Evolutionary conservation across 208 protist species (phyloP).

Genomic region (Trypanosoma conorhini): DNA sequence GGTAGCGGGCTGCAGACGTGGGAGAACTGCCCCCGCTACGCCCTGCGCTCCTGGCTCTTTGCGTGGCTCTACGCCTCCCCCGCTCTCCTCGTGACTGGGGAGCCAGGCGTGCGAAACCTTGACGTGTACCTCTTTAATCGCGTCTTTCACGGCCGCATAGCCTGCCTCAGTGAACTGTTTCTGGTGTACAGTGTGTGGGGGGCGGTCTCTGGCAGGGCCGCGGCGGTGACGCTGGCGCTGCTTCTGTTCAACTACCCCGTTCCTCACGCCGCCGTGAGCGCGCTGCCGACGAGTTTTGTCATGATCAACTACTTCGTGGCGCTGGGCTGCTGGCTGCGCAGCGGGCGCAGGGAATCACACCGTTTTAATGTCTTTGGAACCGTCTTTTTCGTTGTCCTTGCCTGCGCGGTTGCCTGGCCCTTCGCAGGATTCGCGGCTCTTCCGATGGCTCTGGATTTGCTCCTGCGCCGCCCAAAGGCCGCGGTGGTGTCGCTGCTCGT

Average conservation of each 20-base stretch:
- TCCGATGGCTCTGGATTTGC: conserved; percentile 80
- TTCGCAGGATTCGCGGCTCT: conserved; percentile 83
- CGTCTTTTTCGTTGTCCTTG: conserved; percentile 51
- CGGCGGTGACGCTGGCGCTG: conserved; percentile 49
- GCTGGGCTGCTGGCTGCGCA: conserved; percentile 66
- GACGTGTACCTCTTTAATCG: conserved; percentile 73
- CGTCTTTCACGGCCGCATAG: conserved; percentile 52
- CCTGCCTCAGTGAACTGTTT: conserved; percentile 49
- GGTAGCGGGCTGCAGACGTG: conserved; percentile 95
- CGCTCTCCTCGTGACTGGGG: conserved; percentile 22
- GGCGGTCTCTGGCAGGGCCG: conserved; percentile 41
- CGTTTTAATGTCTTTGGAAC: conserved; percentile 29
- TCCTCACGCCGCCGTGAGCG: conserved; percentile 60
- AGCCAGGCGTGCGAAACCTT: conserved; percentile 34
- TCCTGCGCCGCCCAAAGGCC: conserved; percentile 41
- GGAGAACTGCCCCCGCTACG: conserved; percentile 94
- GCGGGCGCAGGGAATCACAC: conserved; percentile 8
- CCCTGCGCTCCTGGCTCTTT: conserved; percentile 92
- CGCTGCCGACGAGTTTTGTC: conserved; percentile 86
- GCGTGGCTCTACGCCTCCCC: conserved; percentile 76
- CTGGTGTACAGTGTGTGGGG: conserved; percentile 60
- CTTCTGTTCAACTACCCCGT: conserved; percentile 72
- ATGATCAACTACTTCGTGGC: conserved; percentile 83
- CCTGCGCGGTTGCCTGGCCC: conserved; percentile 87
- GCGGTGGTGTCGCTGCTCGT: conserved; percentile 28